phyloP scores from a whole-genome alignment of 495 filamentous ascomycete species.

The Cercophora samala region DNA sequence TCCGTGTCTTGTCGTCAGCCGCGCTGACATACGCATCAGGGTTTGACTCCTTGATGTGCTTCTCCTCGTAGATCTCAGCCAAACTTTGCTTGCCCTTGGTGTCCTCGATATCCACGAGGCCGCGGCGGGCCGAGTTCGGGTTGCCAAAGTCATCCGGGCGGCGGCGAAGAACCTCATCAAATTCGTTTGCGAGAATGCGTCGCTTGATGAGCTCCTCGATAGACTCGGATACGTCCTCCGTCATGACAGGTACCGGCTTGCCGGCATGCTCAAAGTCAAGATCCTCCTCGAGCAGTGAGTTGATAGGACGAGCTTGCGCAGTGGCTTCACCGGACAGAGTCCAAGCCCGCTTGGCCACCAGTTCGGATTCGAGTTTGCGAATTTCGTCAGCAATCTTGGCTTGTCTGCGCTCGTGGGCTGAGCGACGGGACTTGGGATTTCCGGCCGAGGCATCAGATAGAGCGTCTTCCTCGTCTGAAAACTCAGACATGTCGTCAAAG shows the following conservation, averaged over 20 bases:
- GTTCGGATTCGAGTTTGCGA: slow-evolving; percentile 79
- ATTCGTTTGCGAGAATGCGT: slow-evolving; percentile 84
- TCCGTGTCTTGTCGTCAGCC: slow-evolving; percentile 73
- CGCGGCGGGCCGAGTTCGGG: slow-evolving; percentile 54
- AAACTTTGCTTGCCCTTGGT: slow-evolving; percentile 80
- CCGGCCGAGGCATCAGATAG: slow-evolving; percentile 54
- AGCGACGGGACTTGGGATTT: slow-evolving; percentile 57
- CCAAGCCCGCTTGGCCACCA: slow-evolving; percentile 90
- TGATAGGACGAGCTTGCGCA: slow-evolving; percentile 75
- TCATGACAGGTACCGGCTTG: slow-evolving; percentile 92
- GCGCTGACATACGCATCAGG: slow-evolving; percentile 75
- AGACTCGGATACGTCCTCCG: slow-evolving; percentile 85
- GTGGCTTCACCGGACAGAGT: slow-evolving; percentile 84
- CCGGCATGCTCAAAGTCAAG: slow-evolving; percentile 95
- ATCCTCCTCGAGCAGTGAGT: slow-evolving; percentile 91
- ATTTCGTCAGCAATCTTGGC: slow-evolving; percentile 86
- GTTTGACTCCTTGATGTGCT: slow-evolving; percentile 75
- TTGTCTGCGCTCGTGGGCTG: slow-evolving; percentile 81
- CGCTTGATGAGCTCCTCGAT: slow-evolving; percentile 94
- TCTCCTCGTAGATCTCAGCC: slow-evolving; percentile 91
- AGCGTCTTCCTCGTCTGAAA: slow-evolving; percentile 52
- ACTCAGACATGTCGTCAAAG: slow-evolving; percentile 75
- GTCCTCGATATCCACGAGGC: slow-evolving; percentile 77
- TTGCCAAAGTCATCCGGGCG: slow-evolving; percentile 67
- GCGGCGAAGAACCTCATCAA: slow-evolving; percentile 85